Evolutionary conservation across 768 basidiomycete genomes (phyloP), one percentile per base, ranked within the genome.

Genomic region (Trametes punicea): DNA sequence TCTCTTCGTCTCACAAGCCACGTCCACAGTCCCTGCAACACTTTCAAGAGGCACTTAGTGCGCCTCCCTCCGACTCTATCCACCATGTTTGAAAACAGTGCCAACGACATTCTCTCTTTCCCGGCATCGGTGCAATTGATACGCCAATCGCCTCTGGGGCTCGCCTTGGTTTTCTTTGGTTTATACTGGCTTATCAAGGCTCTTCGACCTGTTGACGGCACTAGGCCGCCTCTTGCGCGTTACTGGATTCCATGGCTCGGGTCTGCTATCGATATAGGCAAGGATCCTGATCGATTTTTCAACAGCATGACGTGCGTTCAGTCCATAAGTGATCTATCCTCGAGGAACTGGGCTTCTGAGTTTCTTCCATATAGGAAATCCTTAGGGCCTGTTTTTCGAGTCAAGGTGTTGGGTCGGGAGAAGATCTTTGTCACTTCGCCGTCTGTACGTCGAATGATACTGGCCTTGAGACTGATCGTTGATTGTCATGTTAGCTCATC

Each of bases 191-290:
- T 31, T 2, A 26, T 27, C 27, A 57, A 57, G 25, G 30, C 51
- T 16, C 26, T 57, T n/a, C 49, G 44, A 7, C 20, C 49, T 2
- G 25, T 26, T 21, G 41, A 51, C 21, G 11, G 34, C 9, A 39
- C 44, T 18, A 41, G 62, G 27, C 58, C 64, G 10, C 64, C 64
- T 18, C 50, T 39, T 11, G 63, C 59, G 3, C 49, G 44, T 20
- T 63, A 61, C 38, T 56, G 51, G 55, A 52, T 66, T 21, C 62
- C 64, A 53, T 64, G 65, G 63, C 15, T 66, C 2, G 64, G 65
- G 21, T 57, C 63, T 21, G 61, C 64, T 0, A 18, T 66, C 1
- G 54, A 46, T 11, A 48, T 67, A 38, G 62, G 64, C 18, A 58
- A 39, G 41, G 51, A 63, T 30, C 63, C 64, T 16, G 66, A 67